Percentiles rank a stretch among this genome's conserved stretches.
These are phyloP conservation scores for Silene coronaria DNA, from an alignment of 179 eudicot species.

Conservation along the genomic window DNA sequence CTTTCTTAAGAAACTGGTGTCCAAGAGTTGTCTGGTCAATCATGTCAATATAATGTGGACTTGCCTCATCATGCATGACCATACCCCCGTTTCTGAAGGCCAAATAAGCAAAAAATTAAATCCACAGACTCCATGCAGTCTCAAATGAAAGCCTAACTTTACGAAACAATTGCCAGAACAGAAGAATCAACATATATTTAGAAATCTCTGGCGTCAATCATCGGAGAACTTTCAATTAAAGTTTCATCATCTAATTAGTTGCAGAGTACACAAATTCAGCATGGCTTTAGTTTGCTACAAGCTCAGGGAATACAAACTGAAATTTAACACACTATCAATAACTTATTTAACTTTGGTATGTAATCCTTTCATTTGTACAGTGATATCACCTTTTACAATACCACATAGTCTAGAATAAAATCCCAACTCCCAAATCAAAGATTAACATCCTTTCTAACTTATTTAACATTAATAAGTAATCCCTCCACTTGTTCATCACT, in stretches of 20 bases:
- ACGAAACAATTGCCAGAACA: background rate
- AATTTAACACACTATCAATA: background rate
- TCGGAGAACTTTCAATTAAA: background rate
- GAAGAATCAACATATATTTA: background rate
- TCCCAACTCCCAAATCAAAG: background rate
- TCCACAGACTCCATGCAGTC: background rate
- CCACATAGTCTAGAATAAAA: background rate
- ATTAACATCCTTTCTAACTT: background rate
- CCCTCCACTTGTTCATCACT: no score
- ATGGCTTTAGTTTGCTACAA: background rate
- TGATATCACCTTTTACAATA: background rate
- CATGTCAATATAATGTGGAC: conserved; percentile 92
- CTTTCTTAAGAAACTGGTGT: conserved; percentile 61
- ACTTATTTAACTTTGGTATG: background rate
- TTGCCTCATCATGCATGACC: conserved; percentile 99
- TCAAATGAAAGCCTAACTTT: conserved; percentile 8
- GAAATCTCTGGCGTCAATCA: background rate
- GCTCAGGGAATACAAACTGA: background rate
- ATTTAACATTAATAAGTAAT: no score
- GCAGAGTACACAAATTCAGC: conserved; percentile 5
- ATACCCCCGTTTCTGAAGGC: conserved; percentile 78
- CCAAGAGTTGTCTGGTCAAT: conserved; percentile 96
- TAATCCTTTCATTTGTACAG: background rate
- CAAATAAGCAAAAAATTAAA: background rate
- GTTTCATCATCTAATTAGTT: background rate